A percentile compares a stretch with the other conserved stretches of the same genome.
These are phyloP conservation scores for Kazachstania bromeliacearum DNA, from an alignment of 805 yeast species.

Conservation along the genomic window DNA sequence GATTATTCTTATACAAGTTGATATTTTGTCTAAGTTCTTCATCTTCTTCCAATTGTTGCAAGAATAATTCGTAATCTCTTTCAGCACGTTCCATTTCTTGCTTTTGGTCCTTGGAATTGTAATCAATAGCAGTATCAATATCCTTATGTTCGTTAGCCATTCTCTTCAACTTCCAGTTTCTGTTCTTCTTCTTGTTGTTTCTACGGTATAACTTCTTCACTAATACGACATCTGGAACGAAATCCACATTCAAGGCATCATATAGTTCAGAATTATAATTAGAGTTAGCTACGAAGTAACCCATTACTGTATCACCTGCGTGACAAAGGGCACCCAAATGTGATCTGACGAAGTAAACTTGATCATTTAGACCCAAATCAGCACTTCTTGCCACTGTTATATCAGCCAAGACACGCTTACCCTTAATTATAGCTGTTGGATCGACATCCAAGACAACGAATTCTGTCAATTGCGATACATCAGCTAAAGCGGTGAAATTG, in stretches of 20 bases:
- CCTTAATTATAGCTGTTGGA: slow-evolving; percentile 71
- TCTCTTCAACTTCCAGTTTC: slow-evolving; percentile 90
- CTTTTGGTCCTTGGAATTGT: slow-evolving; percentile 59
- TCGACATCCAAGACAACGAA: slow-evolving; percentile 90
- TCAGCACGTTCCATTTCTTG: slow-evolving; percentile 89
- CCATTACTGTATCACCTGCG: slow-evolving; percentile 93
- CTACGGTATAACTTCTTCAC: slow-evolving; percentile 85
- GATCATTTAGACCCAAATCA: slow-evolving; percentile 82
- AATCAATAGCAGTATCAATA: slow-evolving; percentile 61
- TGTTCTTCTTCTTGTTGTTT: slow-evolving; percentile 62
- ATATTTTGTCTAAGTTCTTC: slow-evolving; percentile 84
- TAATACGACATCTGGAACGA: slow-evolving; percentile 74
- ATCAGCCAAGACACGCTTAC: slow-evolving; percentile 79
- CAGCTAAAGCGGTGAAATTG: slow-evolving; percentile 71
- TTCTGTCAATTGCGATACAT: slow-evolving; percentile 68
- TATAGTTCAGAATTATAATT: slow-evolving; percentile 83
- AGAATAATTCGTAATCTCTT: slow-evolving; percentile 87
- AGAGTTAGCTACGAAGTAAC: slow-evolving; percentile 76
- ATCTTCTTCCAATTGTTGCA: slow-evolving; percentile 96
- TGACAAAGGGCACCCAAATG: slow-evolving; percentile 92
- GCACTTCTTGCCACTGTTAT: slow-evolving; percentile 81
- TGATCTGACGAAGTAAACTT: slow-evolving; percentile 72
- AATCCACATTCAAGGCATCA: slow-evolving; percentile 55
- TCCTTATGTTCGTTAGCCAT: slow-evolving; percentile 95
- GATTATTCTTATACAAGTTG: slow-evolving; percentile 70